These are phyloP conservation scores for Erucastrum elatum DNA, from an alignment of 345 rosid species.

Conservation along the genomic window DNA sequence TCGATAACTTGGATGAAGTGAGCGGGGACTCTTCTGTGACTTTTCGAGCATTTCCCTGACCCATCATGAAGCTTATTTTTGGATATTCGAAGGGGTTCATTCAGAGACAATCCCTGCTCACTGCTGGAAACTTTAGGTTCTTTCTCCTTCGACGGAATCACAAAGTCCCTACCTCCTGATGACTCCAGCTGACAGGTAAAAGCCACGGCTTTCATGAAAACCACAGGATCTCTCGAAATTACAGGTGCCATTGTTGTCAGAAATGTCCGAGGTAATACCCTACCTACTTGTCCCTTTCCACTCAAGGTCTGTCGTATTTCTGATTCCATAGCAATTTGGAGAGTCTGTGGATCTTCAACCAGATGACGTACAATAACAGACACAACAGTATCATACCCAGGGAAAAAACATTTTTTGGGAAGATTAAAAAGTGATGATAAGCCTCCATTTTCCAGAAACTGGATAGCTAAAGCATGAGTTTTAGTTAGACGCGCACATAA, in stretches of 20 bases:
- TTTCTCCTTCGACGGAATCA: slow-evolving; percentile 75
- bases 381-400: slow-evolving; percentile 88
- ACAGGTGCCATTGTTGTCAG: slow-evolving; percentile 90
- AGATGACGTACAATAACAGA: slow-evolving; percentile 87
- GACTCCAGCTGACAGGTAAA: slow-evolving; percentile 86
- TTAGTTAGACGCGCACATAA: slow-evolving; percentile 92
- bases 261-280: slow-evolving; percentile 62
- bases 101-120: slow-evolving; percentile 58
- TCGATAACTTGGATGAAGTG: slow-evolving; percentile 86
- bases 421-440: slow-evolving; percentile 76
- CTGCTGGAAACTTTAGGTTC: slow-evolving; percentile 58
- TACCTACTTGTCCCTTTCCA: slow-evolving; percentile 75
- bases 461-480: slow-evolving; percentile 70
- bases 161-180: slow-evolving; percentile 78
- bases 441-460: slow-evolving; percentile 86
- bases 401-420: slow-evolving; percentile 81
- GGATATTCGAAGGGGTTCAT: slow-evolving; percentile 66
- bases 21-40: slow-evolving; percentile 78
- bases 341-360: slow-evolving; percentile 94
- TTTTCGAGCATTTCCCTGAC: slow-evolving; percentile 68
- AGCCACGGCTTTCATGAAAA: slow-evolving; percentile 84
- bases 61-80: slow-evolving; percentile 82
- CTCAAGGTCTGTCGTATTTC: slow-evolving; percentile 82
- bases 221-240: slow-evolving; percentile 81
- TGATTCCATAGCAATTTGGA: slow-evolving; percentile 96